These are phyloP conservation scores for Urtica urens DNA, from an alignment of 306 rosid genomes.

Conservation along the genomic window DNA sequence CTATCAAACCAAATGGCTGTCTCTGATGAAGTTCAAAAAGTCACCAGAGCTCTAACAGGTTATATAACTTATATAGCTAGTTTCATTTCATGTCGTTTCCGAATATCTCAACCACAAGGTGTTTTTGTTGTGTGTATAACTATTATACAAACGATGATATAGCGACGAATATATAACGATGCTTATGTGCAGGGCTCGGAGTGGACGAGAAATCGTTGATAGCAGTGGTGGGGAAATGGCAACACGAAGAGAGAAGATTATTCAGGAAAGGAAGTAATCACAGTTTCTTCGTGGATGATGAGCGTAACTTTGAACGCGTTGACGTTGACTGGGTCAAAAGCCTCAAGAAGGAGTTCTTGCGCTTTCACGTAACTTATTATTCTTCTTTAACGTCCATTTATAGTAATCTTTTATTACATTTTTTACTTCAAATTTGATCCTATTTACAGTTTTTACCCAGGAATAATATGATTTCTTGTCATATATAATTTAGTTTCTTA, in stretches of 20 bases:
- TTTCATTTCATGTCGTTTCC: no score
- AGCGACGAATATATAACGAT: no score
- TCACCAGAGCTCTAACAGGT: slow-evolving; percentile 82
- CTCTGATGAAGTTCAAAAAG: slow-evolving; percentile 41
- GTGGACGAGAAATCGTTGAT: slow-evolving; percentile 64
- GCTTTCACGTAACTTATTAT: slow-evolving; percentile 96
- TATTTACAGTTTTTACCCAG: no score
- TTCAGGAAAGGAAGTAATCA: slow-evolving; percentile 55
- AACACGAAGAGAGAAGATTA: slow-evolving; percentile 38
- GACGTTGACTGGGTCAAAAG: slow-evolving; percentile 38
- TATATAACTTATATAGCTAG: no score
- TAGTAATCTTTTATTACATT: no score
- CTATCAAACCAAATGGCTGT: slow-evolving; percentile 32
- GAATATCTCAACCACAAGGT: no score
- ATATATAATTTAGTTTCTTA: no score
- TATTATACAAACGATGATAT: no score
- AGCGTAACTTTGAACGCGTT: slow-evolving; percentile 70
- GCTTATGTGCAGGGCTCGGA: slow-evolving; percentile 51
- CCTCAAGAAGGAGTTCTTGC: slow-evolving; percentile 78
- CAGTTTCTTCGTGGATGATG: slow-evolving; percentile 48
- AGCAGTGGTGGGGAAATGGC: slow-evolving; percentile 59
- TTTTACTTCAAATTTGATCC: no score
- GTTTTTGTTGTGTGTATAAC: no score
- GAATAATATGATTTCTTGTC: no score
- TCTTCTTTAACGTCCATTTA: no score